phyloP scores from a whole-genome alignment of 495 filamentous ascomycete genomes.

The Trichoderma virens region DNA sequence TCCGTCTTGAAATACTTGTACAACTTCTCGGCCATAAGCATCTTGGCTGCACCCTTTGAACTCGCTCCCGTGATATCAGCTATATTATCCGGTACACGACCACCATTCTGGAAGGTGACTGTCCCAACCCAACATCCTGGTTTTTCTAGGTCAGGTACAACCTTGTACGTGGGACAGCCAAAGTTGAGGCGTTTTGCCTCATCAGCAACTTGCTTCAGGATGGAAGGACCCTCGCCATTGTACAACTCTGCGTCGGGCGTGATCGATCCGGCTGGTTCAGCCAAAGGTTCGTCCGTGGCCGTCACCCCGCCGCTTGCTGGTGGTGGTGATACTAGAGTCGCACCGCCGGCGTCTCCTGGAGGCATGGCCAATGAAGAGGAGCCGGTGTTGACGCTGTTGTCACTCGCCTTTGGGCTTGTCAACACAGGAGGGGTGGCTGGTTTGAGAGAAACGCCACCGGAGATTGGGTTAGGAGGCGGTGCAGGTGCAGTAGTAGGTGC shows the following conservation, averaged over 20 bases:
- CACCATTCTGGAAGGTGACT: not conserved
- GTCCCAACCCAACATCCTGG: not conserved
- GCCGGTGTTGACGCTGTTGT: not conserved
- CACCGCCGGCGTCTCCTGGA: not conserved
- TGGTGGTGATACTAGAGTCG: not conserved
- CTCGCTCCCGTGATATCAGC: not conserved
- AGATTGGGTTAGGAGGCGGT: not conserved
- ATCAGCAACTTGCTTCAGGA: not conserved
- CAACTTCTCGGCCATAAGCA: not conserved
- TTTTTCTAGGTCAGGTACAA: not conserved
- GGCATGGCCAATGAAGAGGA: not conserved
- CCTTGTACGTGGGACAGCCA: not conserved
- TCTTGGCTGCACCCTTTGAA: not conserved
- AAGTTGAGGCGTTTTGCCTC: not conserved
- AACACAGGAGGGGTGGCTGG: not conserved
- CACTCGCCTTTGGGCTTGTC: not conserved
- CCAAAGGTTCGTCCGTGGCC: not conserved
- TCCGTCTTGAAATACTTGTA: not conserved
- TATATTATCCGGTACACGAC: not conserved
- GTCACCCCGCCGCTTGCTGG: not conserved
- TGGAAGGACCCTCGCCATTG: not conserved
- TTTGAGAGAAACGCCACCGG: not conserved
- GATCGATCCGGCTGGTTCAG: not conserved
- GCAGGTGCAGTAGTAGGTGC: too few relatives aligned
- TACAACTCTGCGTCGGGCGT: not conserved